Conservation (phyloP, 2,329 filamentous ascomycete species). For the Neopestalotiopsis sp. region DNA sequence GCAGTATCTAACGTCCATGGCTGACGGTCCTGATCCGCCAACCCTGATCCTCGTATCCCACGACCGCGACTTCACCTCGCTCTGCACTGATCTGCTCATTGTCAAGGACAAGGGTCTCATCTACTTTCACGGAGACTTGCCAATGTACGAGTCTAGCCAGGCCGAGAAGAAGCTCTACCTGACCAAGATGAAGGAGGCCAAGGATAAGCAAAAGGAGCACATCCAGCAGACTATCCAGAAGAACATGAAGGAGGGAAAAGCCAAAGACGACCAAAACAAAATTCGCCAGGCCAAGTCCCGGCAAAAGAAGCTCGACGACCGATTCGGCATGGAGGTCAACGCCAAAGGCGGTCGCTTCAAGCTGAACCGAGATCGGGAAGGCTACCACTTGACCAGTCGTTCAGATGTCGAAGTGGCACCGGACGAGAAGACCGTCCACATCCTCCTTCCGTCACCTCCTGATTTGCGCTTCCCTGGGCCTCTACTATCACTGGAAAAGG, state of each 20-base stretch:
- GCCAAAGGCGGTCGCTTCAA: slow-evolving; percentile 79
- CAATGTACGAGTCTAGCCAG: slow-evolving; percentile 71
- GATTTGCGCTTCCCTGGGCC: slow-evolving; percentile 78
- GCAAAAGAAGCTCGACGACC: slow-evolving; percentile 83
- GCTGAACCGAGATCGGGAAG: slow-evolving; percentile 74
- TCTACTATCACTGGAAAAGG: slow-evolving; percentile 73
- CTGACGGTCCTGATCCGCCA: slow-evolving; percentile 55
- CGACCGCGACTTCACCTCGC: slow-evolving; percentile 80
- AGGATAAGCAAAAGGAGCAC: slow-evolving; percentile 80
- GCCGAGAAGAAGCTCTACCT: slow-evolving; percentile 72
- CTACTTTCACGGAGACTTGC: slow-evolving; percentile 77
- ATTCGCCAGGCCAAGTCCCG: slow-evolving; percentile 83
- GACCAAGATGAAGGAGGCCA: slow-evolving; percentile 78
- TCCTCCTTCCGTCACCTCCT: slow-evolving; percentile 65
- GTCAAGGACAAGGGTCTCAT: slow-evolving; percentile 73
- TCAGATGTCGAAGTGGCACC: slow-evolving; percentile 74
- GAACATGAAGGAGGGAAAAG: slow-evolving; percentile 76
- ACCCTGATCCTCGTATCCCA: slow-evolving; percentile 84
- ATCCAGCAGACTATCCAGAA: slow-evolving; percentile 79
- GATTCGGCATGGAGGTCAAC: slow-evolving; percentile 77
- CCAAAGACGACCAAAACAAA: slow-evolving; percentile 83
- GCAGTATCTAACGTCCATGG: slow-evolving; percentile 66
- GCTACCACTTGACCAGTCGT: slow-evolving; percentile 62
- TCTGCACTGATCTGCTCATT: slow-evolving; percentile 78
- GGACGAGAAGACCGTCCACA: slow-evolving; percentile 62